phyloP scores from a whole-genome alignment of 352 stramenopile species.

The Pythium myriotylum region DNA sequence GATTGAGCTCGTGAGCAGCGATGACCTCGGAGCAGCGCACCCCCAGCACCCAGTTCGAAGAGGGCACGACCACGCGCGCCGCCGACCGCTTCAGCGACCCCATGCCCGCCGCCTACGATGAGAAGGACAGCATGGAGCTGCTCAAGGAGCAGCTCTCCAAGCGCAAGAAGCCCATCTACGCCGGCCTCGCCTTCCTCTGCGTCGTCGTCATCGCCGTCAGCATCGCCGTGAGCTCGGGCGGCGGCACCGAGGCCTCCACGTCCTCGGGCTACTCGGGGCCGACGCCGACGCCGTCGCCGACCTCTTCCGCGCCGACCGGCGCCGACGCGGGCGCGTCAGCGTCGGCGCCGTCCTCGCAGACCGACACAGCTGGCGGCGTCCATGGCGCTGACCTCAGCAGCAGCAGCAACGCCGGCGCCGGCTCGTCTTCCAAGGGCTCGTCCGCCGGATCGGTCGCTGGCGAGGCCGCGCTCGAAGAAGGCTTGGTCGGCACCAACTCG shows the following conservation, averaged over 20 bases:
- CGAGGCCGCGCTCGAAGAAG: too few relatives aligned
- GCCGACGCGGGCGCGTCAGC: too few relatives aligned
- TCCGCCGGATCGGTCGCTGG: too few relatives aligned
- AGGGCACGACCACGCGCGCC: slow-evolving; percentile 45
- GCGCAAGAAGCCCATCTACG: slow-evolving; percentile 72
- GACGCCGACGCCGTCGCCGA: too few relatives aligned
- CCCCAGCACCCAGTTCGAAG: too few relatives aligned
- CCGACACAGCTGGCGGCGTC: slow-evolving; percentile 18
- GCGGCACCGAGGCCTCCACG: slow-evolving; percentile 17
- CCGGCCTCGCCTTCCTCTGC: slow-evolving; percentile 51
- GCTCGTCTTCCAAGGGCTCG: too few relatives aligned
- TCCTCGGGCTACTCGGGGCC: slow-evolving; percentile 35
- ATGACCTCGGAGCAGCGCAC: too few relatives aligned
- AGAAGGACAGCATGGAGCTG: slow-evolving; percentile 57
- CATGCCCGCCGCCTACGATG: slow-evolving; percentile 25
- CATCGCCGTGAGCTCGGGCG: slow-evolving; percentile 29
- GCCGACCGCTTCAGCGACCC: slow-evolving; percentile 27
- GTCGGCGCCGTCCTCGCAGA: too few relatives aligned
- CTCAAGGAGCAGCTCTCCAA: slow-evolving; percentile 43
- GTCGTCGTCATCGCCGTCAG: slow-evolving; percentile 54
- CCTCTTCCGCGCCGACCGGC: slow-evolving; percentile 4
- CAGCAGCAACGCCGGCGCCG: too few relatives aligned
- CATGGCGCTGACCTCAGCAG: slow-evolving; percentile 28
- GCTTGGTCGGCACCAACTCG: too few relatives aligned
- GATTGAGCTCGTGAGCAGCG: too few relatives aligned